Percentiles rank a stretch among this genome's conserved stretches.
Conservation (phyloP, 2,329 filamentous ascomycete genomes). For the Calcarisporium arbuscula region DNA sequence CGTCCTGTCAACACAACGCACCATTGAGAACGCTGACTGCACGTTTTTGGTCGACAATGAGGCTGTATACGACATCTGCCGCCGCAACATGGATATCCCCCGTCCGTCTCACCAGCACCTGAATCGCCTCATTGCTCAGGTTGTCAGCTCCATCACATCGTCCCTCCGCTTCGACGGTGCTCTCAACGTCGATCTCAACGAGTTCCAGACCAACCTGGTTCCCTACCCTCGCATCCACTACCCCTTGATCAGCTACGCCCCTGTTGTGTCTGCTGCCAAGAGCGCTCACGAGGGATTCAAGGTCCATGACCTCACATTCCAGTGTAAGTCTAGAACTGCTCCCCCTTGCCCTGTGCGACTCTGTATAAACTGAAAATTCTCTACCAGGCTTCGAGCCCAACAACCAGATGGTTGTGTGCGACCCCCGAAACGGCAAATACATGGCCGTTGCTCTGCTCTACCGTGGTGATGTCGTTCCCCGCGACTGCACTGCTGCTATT, state of each 20-base stretch:
- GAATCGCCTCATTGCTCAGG: constrained; percentile 67
- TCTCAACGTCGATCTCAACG: constrained; percentile 68
- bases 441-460: constrained; percentile 69
- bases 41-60: constrained; percentile 74
- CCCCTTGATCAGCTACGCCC: constrained; percentile 66
- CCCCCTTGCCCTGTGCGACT: neutral
- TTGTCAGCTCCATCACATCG: constrained; percentile 69
- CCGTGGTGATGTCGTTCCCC: constrained; percentile 64
- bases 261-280: constrained; percentile 66
- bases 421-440: constrained; percentile 69
- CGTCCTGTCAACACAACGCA: constrained; percentile 67
- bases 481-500: constrained; percentile 62
- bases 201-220: constrained; percentile 73
- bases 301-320: constrained; percentile 69
- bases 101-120: constrained; percentile 65
- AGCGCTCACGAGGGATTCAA: constrained; percentile 85
- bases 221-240: constrained; percentile 71
- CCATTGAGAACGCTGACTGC: constrained; percentile 72
- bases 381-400: constrained; percentile 63
- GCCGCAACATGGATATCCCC: constrained; percentile 63
- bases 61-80: constrained; percentile 70
- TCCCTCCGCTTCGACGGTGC: constrained; percentile 67
- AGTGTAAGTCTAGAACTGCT: constrained; percentile 51
- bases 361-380: neutral
- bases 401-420: constrained; percentile 74